Conservation (phyloP, 805 yeast genomes). For the Candida nitratophila region DNA sequence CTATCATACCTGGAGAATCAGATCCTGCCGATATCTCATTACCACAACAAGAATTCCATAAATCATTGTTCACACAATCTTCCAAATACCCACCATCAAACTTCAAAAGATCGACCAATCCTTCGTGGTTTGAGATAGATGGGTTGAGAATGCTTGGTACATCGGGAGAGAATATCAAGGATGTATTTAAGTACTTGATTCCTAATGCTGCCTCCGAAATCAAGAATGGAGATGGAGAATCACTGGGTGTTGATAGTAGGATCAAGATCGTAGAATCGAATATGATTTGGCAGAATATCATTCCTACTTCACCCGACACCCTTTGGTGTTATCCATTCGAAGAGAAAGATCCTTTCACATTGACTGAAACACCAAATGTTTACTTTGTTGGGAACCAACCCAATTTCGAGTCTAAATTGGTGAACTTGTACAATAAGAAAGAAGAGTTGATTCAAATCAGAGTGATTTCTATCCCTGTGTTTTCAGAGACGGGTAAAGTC, state of each 20-base stretch:
- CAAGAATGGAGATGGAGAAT: conserved; percentile 19
- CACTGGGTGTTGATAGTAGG: conserved; percentile 48
- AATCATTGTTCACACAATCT: conserved; percentile 52
- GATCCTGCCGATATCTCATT: conserved; percentile 83
- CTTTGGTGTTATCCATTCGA: conserved; percentile 81
- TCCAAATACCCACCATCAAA: conserved; percentile 33
- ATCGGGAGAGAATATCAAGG: conserved; percentile 80
- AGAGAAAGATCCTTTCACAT: conserved; percentile 70
- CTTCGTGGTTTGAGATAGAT: conserved; percentile 58
- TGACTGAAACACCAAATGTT: conserved; percentile 79
- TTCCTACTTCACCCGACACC: conserved; percentile 97
- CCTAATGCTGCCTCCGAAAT: conserved; percentile 26
- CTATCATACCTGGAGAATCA: conserved; percentile 73
- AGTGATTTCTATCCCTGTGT: conserved; percentile 65
- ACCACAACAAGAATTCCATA: conserved; percentile 90
- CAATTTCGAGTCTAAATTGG: conserved; percentile 39
- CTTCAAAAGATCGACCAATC: conserved; percentile 54
- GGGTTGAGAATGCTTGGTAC: conserved; percentile 60
- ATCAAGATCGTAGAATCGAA: conserved; percentile 58
- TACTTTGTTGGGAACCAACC: conserved; percentile 85
- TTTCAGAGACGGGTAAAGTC: conserved; percentile 55
- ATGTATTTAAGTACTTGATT: conserved; percentile 60
- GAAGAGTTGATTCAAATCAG: conserved; percentile 30
- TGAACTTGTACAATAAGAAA: conserved; percentile 29
- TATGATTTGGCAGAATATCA: conserved; percentile 75